A percentile compares a stretch with the other conserved stretches of the same genome.
Evolutionary conservation across 495 filamentous ascomycete species (phyloP).

Genomic region (Aspergillus funiculosus): DNA sequence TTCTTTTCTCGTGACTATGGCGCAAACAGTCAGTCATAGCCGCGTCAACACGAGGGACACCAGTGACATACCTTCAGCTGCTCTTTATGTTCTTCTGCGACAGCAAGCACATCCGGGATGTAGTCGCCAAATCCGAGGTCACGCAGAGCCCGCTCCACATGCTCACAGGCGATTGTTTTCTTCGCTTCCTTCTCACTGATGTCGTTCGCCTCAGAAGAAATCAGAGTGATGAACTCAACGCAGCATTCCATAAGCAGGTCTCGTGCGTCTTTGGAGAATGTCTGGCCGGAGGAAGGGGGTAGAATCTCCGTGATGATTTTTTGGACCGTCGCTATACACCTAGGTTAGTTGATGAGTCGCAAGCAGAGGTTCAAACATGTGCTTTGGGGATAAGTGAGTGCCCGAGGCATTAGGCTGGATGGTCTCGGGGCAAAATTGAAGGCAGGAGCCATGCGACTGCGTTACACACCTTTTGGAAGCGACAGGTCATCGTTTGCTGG

Average conservation of each 20-base stretch:
- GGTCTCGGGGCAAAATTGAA: not conserved
- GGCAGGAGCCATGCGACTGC: not conserved
- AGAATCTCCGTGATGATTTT: slow-evolving; percentile 97
- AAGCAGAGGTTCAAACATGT: slow-evolving; percentile 3
- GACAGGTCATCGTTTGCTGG: slow-evolving; percentile 86
- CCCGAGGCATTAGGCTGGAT: no score
- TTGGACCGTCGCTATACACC: slow-evolving; percentile 75
- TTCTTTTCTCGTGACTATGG: slow-evolving; percentile 96
- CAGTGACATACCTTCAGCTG: slow-evolving; percentile 67
- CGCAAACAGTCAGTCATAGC: no score
- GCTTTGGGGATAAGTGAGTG: no score
- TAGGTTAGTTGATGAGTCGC: slow-evolving; percentile 2
- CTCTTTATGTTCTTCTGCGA: slow-evolving; percentile 87
- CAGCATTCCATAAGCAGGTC: slow-evolving; percentile 97
- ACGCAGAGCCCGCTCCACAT: slow-evolving; percentile 86
- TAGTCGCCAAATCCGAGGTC: slow-evolving; percentile 91
- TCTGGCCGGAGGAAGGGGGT: slow-evolving; percentile 58
- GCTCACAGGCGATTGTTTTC: slow-evolving; percentile 96
- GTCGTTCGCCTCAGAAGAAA: slow-evolving; percentile 96
- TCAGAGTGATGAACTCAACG: slow-evolving; percentile 96
- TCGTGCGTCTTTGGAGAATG: slow-evolving; percentile 87
- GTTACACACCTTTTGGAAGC: slow-evolving; percentile 74
- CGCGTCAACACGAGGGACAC: not conserved
- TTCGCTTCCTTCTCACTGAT: slow-evolving; percentile 97
- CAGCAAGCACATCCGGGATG: slow-evolving; percentile 75